Evolutionary conservation across 2,329 filamentous ascomycete genomes (phyloP), one percentile per base, ranked within the genome.

Genomic region (Talaromyces atroroseus): DNA sequence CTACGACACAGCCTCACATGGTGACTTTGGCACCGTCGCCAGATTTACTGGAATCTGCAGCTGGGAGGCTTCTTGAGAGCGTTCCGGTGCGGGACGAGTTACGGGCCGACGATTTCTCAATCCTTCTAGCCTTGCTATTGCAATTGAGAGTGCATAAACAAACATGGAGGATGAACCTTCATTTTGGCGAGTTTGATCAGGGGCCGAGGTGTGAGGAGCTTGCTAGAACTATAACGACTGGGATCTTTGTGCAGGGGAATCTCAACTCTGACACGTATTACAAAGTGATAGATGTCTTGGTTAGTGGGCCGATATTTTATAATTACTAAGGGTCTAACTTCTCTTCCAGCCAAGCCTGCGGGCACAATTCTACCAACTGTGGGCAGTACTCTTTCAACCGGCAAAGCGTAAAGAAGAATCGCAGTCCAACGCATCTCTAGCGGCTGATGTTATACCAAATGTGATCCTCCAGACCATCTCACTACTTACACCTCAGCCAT

Each of bases 301-400:
- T 49, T 32, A 49, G 47, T 49, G 47, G n/a, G 20, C 24, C 14
- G 23, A 36, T 18, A 18, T 3, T 32, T 36, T 49, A 23, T 32
- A n/a, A 5, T 32, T 49, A 32, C 16, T 49, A 49, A 12, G 4
- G 29, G 8, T 34, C 29, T 49, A 24, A 32, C 47, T 24, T 49
- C 47, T 32, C 29, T 20, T 32, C 47, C 47, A 49, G 47, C 47
- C 47, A 32, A 49, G 24, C 20, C 24, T 49, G n/a, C 47, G 47
- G 23, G 34, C 24, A n/a, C 47, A 49, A 32, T 49, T 49, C 47
- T 49, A 49, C 47, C 47, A 49, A 32, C 47, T 49, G n/a, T 49
- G 47, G 47, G 24, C 47, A 49, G 47, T 49, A 20, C 47, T 49
- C 24, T 49, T 49, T 49, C 47, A 49, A 26, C 47, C 47, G 24